Percentiles rank a stretch among this genome's conserved stretches.
phyloP scores from a whole-genome alignment of 2,329 filamentous ascomycete species.

The Penicillium sp. region DNA sequence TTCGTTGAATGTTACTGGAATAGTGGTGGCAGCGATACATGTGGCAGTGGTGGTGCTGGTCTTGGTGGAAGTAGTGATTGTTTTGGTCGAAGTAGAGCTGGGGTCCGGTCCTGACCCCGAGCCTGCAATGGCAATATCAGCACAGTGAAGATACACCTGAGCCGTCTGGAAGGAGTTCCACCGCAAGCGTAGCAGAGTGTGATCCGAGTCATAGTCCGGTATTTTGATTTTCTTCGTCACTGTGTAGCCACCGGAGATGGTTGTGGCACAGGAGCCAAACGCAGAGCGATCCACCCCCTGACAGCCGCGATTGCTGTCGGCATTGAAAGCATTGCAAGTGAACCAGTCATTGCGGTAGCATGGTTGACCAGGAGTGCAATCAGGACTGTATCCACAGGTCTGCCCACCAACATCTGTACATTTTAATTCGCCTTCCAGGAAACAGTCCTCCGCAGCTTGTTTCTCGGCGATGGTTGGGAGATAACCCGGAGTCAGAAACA shows the following conservation, averaged over 20 bases:
- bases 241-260: conserved; percentile 54
- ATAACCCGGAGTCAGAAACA: conserved; percentile 50
- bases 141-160: conserved; percentile 55
- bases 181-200: conserved; percentile 54
- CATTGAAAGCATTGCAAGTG: conserved; percentile 42
- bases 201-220: conserved; percentile 49
- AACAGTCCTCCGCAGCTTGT: conserved; percentile 55
- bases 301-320: conserved; percentile 22
- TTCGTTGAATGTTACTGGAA: conserved; percentile 64
- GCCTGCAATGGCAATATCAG: conserved; percentile 50
- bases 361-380: conserved; percentile 47
- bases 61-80: conserved; percentile 17
- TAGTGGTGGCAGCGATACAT: conserved; percentile 25
- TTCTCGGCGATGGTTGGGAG: conserved; percentile 54
- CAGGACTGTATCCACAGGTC: conserved; percentile 49
- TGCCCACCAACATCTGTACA: conserved; percentile 55
- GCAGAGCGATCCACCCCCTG: conserved; percentile 50
- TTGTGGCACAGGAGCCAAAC: conserved; percentile 50
- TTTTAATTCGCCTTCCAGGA: conserved; percentile 48
- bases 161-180: conserved; percentile 58
- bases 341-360: conserved; percentile 57
- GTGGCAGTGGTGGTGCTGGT: conserved; percentile 30
- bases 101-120: neutral
- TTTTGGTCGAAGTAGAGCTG: conserved; percentile 11
- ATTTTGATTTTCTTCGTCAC: conserved; percentile 55